Conservation (phyloP, 202 grass and related monocot species). For the Carex sylvatica region DNA sequence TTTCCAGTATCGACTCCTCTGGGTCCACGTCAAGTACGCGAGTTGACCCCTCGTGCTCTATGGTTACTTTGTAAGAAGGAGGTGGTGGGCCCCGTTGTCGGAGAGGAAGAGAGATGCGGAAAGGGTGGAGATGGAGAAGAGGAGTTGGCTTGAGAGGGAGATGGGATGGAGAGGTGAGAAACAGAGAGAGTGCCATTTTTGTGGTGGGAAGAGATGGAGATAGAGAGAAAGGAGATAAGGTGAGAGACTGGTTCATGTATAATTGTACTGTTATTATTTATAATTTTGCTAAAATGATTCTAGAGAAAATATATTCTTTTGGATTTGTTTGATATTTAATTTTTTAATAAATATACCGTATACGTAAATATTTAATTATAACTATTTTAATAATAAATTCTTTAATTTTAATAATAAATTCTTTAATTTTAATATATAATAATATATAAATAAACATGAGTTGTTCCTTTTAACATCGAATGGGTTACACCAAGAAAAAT, state of each 20-base stretch:
- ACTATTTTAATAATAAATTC: too few relatives aligned
- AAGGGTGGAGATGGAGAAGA: neutral
- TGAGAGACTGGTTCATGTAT: neutral
- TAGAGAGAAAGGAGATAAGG: slow-evolving; percentile 19
- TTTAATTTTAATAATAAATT: too few relatives aligned
- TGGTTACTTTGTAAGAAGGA: slow-evolving; percentile 62
- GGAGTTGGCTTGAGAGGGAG: neutral
- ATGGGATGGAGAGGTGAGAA: slow-evolving; percentile 15
- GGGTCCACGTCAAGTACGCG: slow-evolving; percentile 59
- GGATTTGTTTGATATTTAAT: too few relatives aligned
- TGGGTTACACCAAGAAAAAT: too few relatives aligned
- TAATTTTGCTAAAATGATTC: too few relatives aligned
- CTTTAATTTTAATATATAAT: too few relatives aligned
- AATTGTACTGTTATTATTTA: neutral
- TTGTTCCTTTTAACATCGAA: too few relatives aligned
- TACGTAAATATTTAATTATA: too few relatives aligned
- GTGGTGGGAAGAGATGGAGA: slow-evolving; percentile 15
- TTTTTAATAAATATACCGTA: too few relatives aligned
- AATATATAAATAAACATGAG: too few relatives aligned
- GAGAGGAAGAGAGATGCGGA: neutral
- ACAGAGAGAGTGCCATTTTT: slow-evolving; percentile 16
- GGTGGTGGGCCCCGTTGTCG: neutral
- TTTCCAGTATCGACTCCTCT: slow-evolving; percentile 81
- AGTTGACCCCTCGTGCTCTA: slow-evolving; percentile 71
- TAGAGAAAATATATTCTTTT: too few relatives aligned